Evolutionary conservation across 768 basidiomycete species (phyloP).

Genomic region (Leucosporidium scottii): DNA sequence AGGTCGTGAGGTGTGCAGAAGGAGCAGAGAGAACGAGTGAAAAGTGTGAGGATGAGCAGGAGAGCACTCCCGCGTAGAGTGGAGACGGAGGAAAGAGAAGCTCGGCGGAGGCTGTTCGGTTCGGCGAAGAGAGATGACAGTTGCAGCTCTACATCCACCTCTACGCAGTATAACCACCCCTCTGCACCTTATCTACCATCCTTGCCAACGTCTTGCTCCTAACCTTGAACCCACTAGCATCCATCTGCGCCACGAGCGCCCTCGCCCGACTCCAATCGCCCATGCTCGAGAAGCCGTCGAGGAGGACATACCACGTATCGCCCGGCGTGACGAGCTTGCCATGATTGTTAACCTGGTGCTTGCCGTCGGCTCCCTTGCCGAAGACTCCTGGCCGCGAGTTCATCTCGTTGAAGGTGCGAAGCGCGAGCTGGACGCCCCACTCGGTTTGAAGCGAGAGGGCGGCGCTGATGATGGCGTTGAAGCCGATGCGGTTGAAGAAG

Average conservation of each 20-base stretch:
- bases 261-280: slow-evolving; percentile 58
- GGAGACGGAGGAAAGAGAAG: too few species aligned
- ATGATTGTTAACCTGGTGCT: slow-evolving; percentile 56
- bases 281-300: slow-evolving; percentile 57
- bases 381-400: slow-evolving; percentile 48
- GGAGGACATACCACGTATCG: slow-evolving; percentile 70
- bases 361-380: slow-evolving; percentile 49
- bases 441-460: slow-evolving; percentile 51
- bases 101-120: too few species aligned
- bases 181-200: slow-evolving; percentile 52
- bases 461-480: slow-evolving; percentile 68
- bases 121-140: too few species aligned
- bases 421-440: slow-evolving; percentile 11
- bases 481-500: slow-evolving; percentile 57
- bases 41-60: too few species aligned
- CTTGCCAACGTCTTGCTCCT: slow-evolving; percentile 48
- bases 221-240: slow-evolving; percentile 44
- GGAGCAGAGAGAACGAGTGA: too few species aligned
- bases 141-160: not conserved
- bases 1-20: too few species aligned
- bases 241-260: slow-evolving; percentile 59
- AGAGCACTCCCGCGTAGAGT: too few species aligned
- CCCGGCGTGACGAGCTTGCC: slow-evolving; percentile 48
- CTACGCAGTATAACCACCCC: slow-evolving; percentile 35
- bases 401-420: slow-evolving; percentile 36